These are phyloP conservation scores for Aspergillus tanneri DNA, from an alignment of 2,329 filamentous ascomycete genomes.

Conservation along the genomic window DNA sequence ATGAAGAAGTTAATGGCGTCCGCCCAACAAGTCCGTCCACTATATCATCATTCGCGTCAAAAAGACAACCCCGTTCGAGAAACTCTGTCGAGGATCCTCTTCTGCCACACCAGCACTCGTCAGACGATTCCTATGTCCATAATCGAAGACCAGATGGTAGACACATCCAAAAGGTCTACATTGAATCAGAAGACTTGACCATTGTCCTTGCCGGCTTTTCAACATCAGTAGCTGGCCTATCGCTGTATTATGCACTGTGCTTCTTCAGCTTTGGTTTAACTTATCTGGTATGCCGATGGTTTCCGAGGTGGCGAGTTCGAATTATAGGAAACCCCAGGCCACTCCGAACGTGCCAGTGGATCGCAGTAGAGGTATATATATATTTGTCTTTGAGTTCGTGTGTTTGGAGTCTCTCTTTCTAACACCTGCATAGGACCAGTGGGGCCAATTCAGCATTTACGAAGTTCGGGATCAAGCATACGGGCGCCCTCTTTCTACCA, in stretches of 20 bases:
- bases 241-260: slow-evolving; percentile 69
- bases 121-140: slow-evolving; percentile 63
- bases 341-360: slow-evolving; percentile 78
- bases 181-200: slow-evolving; percentile 88
- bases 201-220: slow-evolving; percentile 90
- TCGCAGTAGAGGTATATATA: slow-evolving; percentile 73
- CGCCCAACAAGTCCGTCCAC: slow-evolving; percentile 38
- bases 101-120: slow-evolving; percentile 70
- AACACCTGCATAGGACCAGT: slow-evolving; percentile 68
- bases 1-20: slow-evolving; percentile 42
- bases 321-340: slow-evolving; percentile 68
- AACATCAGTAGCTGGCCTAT: slow-evolving; percentile 69
- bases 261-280: slow-evolving; percentile 70
- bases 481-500: slow-evolving; percentile 62
- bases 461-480: slow-evolving; percentile 61
- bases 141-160: slow-evolving; percentile 60
- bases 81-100: slow-evolving; percentile 57
- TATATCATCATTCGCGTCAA: slow-evolving; percentile 32
- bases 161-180: slow-evolving; percentile 85
- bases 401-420: slow-evolving; percentile 20
- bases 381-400: not conserved
- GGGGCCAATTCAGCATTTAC: slow-evolving; percentile 86
- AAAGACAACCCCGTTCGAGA: slow-evolving; percentile 39
- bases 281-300: slow-evolving; percentile 84
- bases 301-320: slow-evolving; percentile 80